phyloP scores from a whole-genome alignment of 805 yeast genomes.

The Candida verbasci region DNA sequence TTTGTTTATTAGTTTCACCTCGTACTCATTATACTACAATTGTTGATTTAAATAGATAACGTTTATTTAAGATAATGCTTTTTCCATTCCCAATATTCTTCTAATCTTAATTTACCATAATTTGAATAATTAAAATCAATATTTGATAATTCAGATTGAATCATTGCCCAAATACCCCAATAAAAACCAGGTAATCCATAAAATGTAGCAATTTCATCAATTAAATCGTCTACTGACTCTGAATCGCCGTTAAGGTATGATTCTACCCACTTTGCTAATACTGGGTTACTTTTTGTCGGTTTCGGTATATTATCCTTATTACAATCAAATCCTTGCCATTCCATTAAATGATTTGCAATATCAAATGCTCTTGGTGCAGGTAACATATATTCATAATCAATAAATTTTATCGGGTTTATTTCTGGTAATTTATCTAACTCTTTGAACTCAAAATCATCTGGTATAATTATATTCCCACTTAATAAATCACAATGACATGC shows the following conservation, averaged over 20 bases:
- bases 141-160: conserved; percentile 62
- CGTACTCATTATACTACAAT: conserved; percentile 61
- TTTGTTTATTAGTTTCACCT: conserved; percentile 77
- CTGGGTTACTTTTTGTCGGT: conserved; percentile 39
- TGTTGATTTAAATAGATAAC: conserved; percentile 54
- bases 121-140: conserved; percentile 68
- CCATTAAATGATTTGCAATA: conserved; percentile 70
- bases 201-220: conserved; percentile 53
- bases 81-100: conserved; percentile 73
- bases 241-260: conserved; percentile 45
- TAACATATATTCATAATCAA: conserved; percentile 70
- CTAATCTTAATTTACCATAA: conserved; percentile 55
- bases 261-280: conserved; percentile 53
- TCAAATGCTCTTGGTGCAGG: conserved; percentile 74
- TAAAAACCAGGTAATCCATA: conserved; percentile 81
- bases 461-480: conserved; percentile 69
- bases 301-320: conserved; percentile 54
- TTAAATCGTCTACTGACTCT: conserved; percentile 35
- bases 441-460: conserved; percentile 25
- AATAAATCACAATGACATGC: conserved; percentile 69
- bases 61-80: conserved; percentile 9
- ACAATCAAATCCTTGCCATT: conserved; percentile 82
- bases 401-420: conserved; percentile 49
- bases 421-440: conserved; percentile 13
- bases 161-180: conserved; percentile 84